Evolutionary conservation across 495 filamentous ascomycete genomes (phyloP).

Genomic region (Haplographium delicatum): DNA sequence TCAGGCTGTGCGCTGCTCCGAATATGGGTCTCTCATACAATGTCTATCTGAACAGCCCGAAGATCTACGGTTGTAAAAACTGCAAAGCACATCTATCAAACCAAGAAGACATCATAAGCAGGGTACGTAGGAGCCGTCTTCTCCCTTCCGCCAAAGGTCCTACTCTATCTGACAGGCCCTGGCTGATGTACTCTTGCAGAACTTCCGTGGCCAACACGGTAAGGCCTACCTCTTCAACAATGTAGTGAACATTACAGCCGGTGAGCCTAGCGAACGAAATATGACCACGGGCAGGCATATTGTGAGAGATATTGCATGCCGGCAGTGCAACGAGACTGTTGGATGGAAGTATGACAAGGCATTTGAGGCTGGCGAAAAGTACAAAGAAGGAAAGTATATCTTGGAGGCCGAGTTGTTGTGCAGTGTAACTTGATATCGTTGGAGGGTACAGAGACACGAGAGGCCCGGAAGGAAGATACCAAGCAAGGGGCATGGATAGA

Average conservation of each 20-base stretch:
- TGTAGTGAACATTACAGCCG: slow-evolving; percentile 82
- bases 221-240: slow-evolving; percentile 95
- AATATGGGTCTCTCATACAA: slow-evolving; percentile 95
- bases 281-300: slow-evolving; percentile 98
- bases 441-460: not conserved
- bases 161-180: not conserved
- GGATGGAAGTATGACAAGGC: slow-evolving; percentile 99
- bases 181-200: slow-evolving; percentile 46
- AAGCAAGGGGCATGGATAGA: not conserved
- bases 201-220: slow-evolving; percentile 96
- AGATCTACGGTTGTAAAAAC: slow-evolving; percentile 91
- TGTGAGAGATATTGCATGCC: slow-evolving; percentile 86
- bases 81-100: slow-evolving; percentile 96
- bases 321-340: slow-evolving; percentile 84
- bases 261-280: slow-evolving; percentile 82
- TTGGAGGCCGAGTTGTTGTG: slow-evolving; percentile 89
- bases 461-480: not conserved
- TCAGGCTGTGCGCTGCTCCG: too few relatives aligned
- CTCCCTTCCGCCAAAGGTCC: not conserved
- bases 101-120: slow-evolving; percentile 91
- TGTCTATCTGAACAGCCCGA: slow-evolving; percentile 81
- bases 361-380: slow-evolving; percentile 86
- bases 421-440: slow-evolving; percentile 42
- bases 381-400: slow-evolving; percentile 98
- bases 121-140: slow-evolving; percentile 51